These are phyloP conservation scores for Acrodontium crateriforme DNA, from an alignment of 2,329 filamentous ascomycete species.

Conservation along the genomic window DNA sequence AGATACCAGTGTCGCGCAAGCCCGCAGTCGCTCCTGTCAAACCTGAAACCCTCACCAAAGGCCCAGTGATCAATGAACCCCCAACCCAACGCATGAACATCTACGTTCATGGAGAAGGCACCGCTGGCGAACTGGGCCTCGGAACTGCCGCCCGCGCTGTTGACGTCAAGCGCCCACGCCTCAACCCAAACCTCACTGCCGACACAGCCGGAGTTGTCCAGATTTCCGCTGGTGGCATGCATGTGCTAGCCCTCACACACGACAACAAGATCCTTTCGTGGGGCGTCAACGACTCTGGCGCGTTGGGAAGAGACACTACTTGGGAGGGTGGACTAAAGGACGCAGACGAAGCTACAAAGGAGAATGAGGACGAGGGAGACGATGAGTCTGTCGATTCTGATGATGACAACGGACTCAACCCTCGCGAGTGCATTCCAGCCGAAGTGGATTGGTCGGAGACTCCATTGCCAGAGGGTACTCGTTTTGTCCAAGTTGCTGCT, in stretches of 20 bases:
- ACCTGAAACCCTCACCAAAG: too few species aligned
- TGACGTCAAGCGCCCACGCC: constrained; percentile 60
- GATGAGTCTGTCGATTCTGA: constrained; percentile 39
- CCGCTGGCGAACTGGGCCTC: constrained; percentile 69
- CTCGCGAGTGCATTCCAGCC: constrained; percentile 52
- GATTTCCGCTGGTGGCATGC: constrained; percentile 69
- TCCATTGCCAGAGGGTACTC: constrained; percentile 39
- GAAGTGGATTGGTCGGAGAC: constrained; percentile 16
- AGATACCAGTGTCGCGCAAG: too few species aligned
- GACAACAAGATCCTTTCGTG: constrained; percentile 74
- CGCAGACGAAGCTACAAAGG: constrained; percentile 30
- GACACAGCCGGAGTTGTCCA: constrained; percentile 54
- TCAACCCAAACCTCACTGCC: constrained; percentile 47
- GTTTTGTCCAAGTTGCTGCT: constrained; percentile 53
- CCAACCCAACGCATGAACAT: constrained; percentile 54
- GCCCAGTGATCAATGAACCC: constrained; percentile 45
- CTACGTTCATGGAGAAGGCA: constrained; percentile 68
- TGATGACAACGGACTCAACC: constrained; percentile 50
- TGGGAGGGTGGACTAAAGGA: constrained; percentile 50
- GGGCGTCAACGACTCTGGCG: constrained; percentile 78
- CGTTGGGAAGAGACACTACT: constrained; percentile 58
- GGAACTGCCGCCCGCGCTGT: constrained; percentile 51
- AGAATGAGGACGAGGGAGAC: constrained; percentile 45
- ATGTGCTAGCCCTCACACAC: constrained; percentile 59
- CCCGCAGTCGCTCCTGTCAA: too few species aligned